Base-by-base conservation (phyloP, 768 basidiomycete species). In the Cubamyces sp. region DNA sequence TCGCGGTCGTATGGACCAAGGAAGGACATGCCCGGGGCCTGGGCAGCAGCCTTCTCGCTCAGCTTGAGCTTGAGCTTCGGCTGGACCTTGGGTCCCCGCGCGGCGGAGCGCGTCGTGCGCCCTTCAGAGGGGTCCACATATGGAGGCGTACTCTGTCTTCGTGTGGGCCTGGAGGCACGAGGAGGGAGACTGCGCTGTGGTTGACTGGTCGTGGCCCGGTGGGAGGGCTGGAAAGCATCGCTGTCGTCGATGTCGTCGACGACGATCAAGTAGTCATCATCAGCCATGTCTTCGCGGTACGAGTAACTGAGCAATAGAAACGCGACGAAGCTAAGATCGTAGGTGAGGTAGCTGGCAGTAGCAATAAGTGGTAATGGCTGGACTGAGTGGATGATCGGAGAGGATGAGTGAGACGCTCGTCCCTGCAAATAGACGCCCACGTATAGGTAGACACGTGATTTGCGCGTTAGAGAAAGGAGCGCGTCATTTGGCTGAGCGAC, bases 1-100 rank as follows among this genome's bases (percentile, higher is more conserved):
- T 98, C 96, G 45, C 95, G 81, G 77, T 98, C 96, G 74, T 95
- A 98, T 14, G 88, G 82, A 7, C 96, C 96, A 57, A 96, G 77
- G 73, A 95, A 96, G 34, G 89, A 91, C 85, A 86, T 90, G 61
- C 92, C 93, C 53, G 88, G 90, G 30, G 90, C 89, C 69, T 89
- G 88, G 34, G 87, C 85, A 7, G 87, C 90, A 3, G 89, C 85
- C 69, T 90, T 91, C 61, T 92, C 92, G 73, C 91, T 89, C 69
- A 95, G 76, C 76, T 94, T 94, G 54, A 95, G 84, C 73, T 94
- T 95, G 39, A 95, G 82, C 73, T 93, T 95, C 6, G 92, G 91
- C 66, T 69, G 69, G 6, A 66, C 55, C 66, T 67, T 68, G 15
- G 66, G 51, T n/a, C 66, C 64, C 16, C 57, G 64, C 28, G 67